These are phyloP conservation scores for Aspergillus latus DNA, from an alignment of 2,329 filamentous ascomycete species.

Conservation along the genomic window DNA sequence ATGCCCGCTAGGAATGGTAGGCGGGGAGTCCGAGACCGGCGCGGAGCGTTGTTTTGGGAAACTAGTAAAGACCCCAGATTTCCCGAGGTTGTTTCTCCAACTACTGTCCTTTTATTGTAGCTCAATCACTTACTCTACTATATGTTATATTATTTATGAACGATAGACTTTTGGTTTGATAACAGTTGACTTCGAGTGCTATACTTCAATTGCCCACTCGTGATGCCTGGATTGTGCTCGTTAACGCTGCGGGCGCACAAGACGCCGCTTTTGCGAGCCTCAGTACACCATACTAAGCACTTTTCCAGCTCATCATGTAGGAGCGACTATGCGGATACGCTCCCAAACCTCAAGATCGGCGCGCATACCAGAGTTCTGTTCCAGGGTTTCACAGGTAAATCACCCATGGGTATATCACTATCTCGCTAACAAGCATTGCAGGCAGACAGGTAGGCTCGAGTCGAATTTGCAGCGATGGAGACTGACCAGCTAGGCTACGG, in stretches of 20 bases:
- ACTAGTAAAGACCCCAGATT: constrained; percentile 2
- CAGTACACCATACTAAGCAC: constrained; percentile 13
- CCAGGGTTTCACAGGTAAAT: constrained; percentile 66
- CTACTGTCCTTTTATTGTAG: neutral
- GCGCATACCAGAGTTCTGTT: constrained; percentile 67
- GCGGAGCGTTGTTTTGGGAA: neutral
- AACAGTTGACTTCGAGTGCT: neutral
- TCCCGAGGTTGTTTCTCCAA: constrained; percentile 10
- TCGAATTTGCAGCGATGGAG: constrained; percentile 8
- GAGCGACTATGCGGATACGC: constrained; percentile 58
- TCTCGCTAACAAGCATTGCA: constrained; percentile 13
- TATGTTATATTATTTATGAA: too few relatives aligned
- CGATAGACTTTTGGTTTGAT: neutral
- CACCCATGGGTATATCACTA: constrained; percentile 8
- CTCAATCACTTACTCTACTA: neutral
- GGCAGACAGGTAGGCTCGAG: constrained; percentile 36
- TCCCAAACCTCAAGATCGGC: constrained; percentile 66
- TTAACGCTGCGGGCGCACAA: constrained; percentile 25
- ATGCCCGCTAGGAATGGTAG: constrained; percentile 15
- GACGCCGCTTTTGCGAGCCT: constrained; percentile 5
- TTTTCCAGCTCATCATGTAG: constrained; percentile 36
- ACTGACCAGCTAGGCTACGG: constrained; percentile 59
- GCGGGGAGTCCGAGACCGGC: constrained; percentile 19
- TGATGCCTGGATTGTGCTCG: constrained; percentile 22
- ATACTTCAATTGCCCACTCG: neutral